These are phyloP conservation scores for Kwoniella shivajii DNA, from an alignment of 1,284 basidiomycete genomes.

Conservation along the genomic window DNA sequence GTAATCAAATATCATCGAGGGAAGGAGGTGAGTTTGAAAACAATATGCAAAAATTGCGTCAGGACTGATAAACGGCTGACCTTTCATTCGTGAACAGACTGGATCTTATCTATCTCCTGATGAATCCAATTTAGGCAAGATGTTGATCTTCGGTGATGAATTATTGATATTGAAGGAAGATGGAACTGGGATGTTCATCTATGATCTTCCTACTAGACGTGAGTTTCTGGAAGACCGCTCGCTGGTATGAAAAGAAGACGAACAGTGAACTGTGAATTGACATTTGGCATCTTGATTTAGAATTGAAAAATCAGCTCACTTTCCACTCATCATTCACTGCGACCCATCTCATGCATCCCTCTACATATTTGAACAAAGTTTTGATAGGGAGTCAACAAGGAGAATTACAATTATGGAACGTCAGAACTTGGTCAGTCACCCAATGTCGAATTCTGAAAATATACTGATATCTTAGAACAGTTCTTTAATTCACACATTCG, in stretches of 20 bases:
- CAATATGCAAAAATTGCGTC: neutral
- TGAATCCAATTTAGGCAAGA: conserved; percentile 53
- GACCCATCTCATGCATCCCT: conserved; percentile 81
- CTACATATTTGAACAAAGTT: conserved; percentile 96
- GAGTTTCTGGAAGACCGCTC: conserved; percentile 24
- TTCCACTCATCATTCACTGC: conserved; percentile 71
- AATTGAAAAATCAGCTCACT: conserved; percentile 58
- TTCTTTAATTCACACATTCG: conserved; percentile 57
- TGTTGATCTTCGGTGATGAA: conserved; percentile 77
- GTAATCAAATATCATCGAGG: conserved; percentile 81
- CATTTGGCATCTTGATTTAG: conserved; percentile 18
- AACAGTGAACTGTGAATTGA: too few relatives aligned
- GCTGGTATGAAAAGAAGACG: neutral
- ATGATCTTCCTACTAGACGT: conserved; percentile 71
- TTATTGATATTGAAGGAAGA: conserved; percentile 77
- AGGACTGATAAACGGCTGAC: neutral
- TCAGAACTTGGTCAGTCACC: conserved; percentile 69
- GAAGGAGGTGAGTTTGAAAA: conserved; percentile 72
- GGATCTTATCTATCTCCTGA: conserved; percentile 37
- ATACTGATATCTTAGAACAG: conserved; percentile 32
- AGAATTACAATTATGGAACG: conserved; percentile 90
- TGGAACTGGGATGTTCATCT: conserved; percentile 76
- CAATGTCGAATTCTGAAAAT: neutral
- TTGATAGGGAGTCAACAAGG: conserved; percentile 83
- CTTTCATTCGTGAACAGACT: conserved; percentile 17